Evolutionary conservation across 495 filamentous ascomycete species (phyloP).

Genomic region (Tricharina praecox): DNA sequence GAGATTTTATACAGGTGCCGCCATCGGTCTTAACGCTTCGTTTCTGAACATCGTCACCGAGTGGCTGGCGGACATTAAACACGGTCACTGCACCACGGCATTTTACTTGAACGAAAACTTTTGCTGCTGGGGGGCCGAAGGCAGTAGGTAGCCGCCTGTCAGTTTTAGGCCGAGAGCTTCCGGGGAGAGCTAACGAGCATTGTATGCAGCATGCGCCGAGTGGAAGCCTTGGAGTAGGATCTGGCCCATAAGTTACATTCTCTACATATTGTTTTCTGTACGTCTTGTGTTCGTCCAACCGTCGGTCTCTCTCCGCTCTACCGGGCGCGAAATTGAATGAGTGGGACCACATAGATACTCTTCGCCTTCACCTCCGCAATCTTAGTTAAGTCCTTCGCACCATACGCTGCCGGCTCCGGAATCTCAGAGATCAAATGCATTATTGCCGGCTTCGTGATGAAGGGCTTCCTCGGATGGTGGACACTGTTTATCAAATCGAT

Average conservation of each 20-base stretch:
- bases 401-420: slow-evolving; percentile 90
- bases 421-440: slow-evolving; percentile 99
- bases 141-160: slow-evolving; percentile 35
- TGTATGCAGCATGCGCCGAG: slow-evolving; percentile 51
- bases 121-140: slow-evolving; percentile 94
- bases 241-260: slow-evolving; percentile 61
- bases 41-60: slow-evolving; percentile 92
- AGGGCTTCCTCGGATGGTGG: slow-evolving; percentile 86
- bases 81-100: slow-evolving; percentile 80
- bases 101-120: slow-evolving; percentile 98
- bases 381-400: slow-evolving; percentile 83
- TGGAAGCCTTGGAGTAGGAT: slow-evolving; percentile 82
- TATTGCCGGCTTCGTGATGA: slow-evolving; percentile 99
- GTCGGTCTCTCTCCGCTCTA: too few relatives aligned
- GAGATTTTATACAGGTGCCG: slow-evolving; percentile 39
- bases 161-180: not conserved
- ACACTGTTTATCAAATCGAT: slow-evolving; percentile 91
- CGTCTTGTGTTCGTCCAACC: slow-evolving; percentile 23
- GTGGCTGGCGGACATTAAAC: slow-evolving; percentile 90
- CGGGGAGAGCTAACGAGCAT: not conserved
- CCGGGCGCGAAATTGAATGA: not conserved
- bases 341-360: slow-evolving; percentile 38
- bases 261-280: slow-evolving; percentile 84
- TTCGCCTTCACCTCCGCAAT: slow-evolving; percentile 71
- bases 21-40: slow-evolving; percentile 84